These are phyloP conservation scores for Penicillium mononematosum DNA, from an alignment of 495 filamentous ascomycete species.

Conservation along the genomic window DNA sequence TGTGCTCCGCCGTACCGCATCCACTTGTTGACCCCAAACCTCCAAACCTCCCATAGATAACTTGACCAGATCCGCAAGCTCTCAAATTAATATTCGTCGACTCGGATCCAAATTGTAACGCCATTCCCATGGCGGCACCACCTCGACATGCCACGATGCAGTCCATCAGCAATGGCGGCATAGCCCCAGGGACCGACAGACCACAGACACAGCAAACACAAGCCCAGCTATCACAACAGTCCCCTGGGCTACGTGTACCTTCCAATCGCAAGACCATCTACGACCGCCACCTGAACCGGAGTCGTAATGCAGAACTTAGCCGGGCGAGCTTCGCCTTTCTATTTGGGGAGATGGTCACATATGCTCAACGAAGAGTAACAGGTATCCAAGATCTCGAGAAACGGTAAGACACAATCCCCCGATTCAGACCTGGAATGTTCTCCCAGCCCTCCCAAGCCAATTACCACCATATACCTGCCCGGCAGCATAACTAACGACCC, in stretches of 20 bases:
- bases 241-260: constrained; percentile 83
- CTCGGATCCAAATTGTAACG: background rate
- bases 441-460: background rate
- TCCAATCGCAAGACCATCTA: constrained; percentile 97
- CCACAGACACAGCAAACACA: constrained; percentile 19
- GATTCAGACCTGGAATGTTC: background rate
- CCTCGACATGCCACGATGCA: constrained; percentile 40
- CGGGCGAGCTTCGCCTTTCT: constrained; percentile 93
- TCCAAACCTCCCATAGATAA: constrained; percentile 7
- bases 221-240: constrained; percentile 34
- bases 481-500: constrained; percentile 1
- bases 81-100: background rate
- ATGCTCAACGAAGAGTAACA: constrained; percentile 86
- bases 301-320: constrained; percentile 80
- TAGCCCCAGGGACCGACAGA: constrained; percentile 30
- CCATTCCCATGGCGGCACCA: constrained; percentile 35
- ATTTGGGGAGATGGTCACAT: constrained; percentile 95
- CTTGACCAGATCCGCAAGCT: background rate
- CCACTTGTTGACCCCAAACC: constrained; percentile 10
- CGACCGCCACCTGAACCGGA: constrained; percentile 89
- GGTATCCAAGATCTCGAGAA: constrained; percentile 92
- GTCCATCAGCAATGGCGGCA: constrained; percentile 34
- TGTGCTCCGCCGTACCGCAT: constrained; percentile 34
- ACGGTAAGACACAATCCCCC: constrained; percentile 52
- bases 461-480: background rate